A percentile compares a stretch with the other conserved stretches of the same genome.
Evolutionary conservation across 306 rosid species (phyloP).

Genomic region (Dryas octopetala): DNA sequence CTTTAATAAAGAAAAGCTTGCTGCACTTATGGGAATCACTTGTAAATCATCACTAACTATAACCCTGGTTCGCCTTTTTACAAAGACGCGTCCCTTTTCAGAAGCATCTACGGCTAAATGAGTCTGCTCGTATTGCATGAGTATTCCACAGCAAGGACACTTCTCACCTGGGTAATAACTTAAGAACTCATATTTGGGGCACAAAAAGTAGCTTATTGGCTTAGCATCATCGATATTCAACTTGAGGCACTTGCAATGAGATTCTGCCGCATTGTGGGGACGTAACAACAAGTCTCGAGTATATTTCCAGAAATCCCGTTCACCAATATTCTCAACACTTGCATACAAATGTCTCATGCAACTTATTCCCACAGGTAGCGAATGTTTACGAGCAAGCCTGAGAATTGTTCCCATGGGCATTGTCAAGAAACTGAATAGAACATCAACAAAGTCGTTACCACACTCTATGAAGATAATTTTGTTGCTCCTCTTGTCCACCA

Average conservation of each 20-base stretch:
- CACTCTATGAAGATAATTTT: not conserved
- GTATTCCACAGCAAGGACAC: not conserved
- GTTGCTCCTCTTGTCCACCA: conserved; percentile 17
- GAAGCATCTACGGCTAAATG: not conserved
- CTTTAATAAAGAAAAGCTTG: not conserved
- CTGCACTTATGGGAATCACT: not conserved
- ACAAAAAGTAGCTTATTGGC: not conserved
- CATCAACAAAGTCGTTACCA: not conserved
- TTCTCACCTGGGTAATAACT: no score
- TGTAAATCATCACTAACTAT: conserved; percentile 14
- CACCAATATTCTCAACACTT: not conserved
- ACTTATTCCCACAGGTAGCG: not conserved
- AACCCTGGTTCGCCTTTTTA: not conserved
- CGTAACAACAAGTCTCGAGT: not conserved
- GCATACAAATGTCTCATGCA: not conserved
- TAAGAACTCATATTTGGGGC: not conserved
- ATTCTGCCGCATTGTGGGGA: not conserved
- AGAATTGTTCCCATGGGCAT: conserved; percentile 8
- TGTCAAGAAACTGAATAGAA: conserved; percentile 18
- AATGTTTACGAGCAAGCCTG: not conserved
- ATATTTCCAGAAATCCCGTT: not conserved
- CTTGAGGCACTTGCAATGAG: not conserved
- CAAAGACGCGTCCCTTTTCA: not conserved
- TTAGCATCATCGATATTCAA: not conserved
- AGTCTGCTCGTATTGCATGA: no score